phyloP scores from a whole-genome alignment of 2,329 filamentous ascomycete genomes.

The Nothopassalora personata region DNA sequence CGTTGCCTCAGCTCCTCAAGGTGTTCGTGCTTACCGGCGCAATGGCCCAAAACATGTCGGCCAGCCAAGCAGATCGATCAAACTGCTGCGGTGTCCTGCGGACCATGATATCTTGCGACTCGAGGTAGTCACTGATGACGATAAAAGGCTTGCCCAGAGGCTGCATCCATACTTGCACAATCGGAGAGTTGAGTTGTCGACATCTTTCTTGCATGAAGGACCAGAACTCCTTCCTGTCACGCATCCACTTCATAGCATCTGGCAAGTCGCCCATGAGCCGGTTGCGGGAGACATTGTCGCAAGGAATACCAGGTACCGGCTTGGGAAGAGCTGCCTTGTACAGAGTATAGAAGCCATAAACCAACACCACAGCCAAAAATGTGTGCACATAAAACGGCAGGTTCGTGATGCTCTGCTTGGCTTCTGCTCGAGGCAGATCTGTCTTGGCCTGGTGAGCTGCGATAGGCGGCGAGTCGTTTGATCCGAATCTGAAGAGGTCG shows the following conservation, averaged over 20 bases:
- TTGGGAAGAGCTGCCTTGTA: slow-evolving; percentile 32
- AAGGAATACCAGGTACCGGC: slow-evolving; percentile 45
- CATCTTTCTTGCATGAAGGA: slow-evolving; percentile 12
- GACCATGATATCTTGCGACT: slow-evolving; percentile 43
- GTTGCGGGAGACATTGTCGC: slow-evolving; percentile 36
- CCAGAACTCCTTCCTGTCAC: slow-evolving; percentile 26
- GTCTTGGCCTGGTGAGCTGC: background rate
- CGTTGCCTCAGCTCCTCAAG: background rate
- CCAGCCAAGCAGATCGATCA: slow-evolving; percentile 37
- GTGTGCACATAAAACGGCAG: background rate
- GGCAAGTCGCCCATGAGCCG: slow-evolving; percentile 42
- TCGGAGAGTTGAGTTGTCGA: slow-evolving; percentile 32
- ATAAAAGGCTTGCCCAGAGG: slow-evolving; percentile 43
- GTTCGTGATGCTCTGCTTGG: background rate
- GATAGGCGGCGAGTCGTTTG: background rate
- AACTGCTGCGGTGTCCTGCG: slow-evolving; percentile 42
- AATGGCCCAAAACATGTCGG: slow-evolving; percentile 22
- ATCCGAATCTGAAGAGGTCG: background rate
- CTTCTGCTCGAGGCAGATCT: background rate
- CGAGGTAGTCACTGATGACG: slow-evolving; percentile 40
- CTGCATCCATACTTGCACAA: slow-evolving; percentile 46
- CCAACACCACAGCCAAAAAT: background rate
- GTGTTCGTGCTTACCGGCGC: slow-evolving; percentile 11
- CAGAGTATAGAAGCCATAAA: background rate
- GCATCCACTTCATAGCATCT: slow-evolving; percentile 36